These are phyloP conservation scores for Prunus padus DNA, from an alignment of 306 rosid species.

Conservation along the genomic window DNA sequence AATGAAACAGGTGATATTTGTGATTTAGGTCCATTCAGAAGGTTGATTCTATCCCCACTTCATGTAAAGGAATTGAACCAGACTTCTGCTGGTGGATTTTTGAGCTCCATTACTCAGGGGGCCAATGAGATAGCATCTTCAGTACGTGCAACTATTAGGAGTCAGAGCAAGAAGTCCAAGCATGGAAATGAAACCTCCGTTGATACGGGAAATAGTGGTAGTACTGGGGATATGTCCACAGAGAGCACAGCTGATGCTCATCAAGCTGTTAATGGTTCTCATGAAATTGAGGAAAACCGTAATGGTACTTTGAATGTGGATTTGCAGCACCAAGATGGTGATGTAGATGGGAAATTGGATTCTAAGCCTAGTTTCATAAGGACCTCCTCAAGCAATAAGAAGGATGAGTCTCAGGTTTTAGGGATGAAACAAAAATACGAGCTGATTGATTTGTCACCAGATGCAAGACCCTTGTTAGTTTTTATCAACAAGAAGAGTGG, in stretches of 20 bases:
- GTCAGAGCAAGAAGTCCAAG: constrained; percentile 78
- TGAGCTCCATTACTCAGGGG: constrained; percentile 93
- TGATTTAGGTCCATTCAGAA: constrained; percentile 84
- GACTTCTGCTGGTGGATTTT: constrained; percentile 60
- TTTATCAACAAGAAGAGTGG: constrained; percentile 99
- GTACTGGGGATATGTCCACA: constrained; percentile 55
- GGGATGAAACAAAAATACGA: constrained; percentile 68
- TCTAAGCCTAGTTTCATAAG: constrained; percentile 49
- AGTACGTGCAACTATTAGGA: constrained; percentile 87
- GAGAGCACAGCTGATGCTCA: constrained; percentile 67
- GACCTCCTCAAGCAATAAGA: constrained; percentile 55
- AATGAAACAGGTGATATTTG: constrained; percentile 90
- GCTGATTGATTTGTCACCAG: constrained; percentile 77
- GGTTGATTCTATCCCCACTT: constrained; percentile 83
- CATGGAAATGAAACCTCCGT: constrained; percentile 53
- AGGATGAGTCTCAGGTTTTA: constrained; percentile 60
- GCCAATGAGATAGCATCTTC: constrained; percentile 97
- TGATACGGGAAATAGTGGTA: constrained; percentile 64
- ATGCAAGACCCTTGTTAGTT: constrained; percentile 91
- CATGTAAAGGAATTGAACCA: constrained; percentile 65
- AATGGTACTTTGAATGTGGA: constrained; percentile 48
- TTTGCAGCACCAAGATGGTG: constrained; percentile 57
- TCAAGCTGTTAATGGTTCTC: constrained; percentile 56
- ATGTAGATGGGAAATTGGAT: constrained; percentile 49
- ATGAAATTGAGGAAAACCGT: constrained; percentile 54